phyloP scores from a whole-genome alignment of 139 green algal genomes.

The Chlorella sp. region DNA sequence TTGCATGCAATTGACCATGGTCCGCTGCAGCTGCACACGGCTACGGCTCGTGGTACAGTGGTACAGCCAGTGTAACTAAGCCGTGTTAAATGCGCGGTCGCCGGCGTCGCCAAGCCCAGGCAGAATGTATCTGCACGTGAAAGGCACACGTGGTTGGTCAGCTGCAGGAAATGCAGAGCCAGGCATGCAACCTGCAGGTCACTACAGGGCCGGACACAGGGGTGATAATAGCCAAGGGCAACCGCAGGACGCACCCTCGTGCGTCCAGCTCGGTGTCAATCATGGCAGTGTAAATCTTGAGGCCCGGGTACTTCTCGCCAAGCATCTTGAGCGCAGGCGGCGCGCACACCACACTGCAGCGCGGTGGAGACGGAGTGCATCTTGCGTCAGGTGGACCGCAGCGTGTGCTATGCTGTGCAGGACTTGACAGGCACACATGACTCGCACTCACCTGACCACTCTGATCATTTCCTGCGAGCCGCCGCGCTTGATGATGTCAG shows the following conservation, averaged over 20 bases:
- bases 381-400: too few relatives aligned
- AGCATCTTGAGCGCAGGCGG: constrained; percentile 83
- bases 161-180: too few relatives aligned
- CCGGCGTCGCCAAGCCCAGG: constrained; percentile 94
- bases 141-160: too few relatives aligned
- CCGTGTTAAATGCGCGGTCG: constrained; percentile 85
- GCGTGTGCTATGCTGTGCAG: too few relatives aligned
- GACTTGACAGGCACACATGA: too few relatives aligned
- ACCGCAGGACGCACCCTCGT: constrained; percentile 47
- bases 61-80: too few relatives aligned
- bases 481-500: constrained; percentile 79
- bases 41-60: too few relatives aligned
- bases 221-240: too few relatives aligned
- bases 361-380: neutral
- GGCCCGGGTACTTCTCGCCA: constrained; percentile 75
- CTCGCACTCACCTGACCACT: constrained; percentile 59
- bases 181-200: too few relatives aligned
- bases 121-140: constrained; percentile 76
- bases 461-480: constrained; percentile 78
- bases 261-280: constrained; percentile 95
- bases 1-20: too few relatives aligned
- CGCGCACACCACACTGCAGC: constrained; percentile 66
- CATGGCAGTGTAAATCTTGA: constrained; percentile 89
- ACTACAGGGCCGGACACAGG: too few relatives aligned
- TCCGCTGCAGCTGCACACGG: too few relatives aligned